Evolutionary conservation across 495 filamentous ascomycete species (phyloP).

Genomic region (Lophiotrema nucula): DNA sequence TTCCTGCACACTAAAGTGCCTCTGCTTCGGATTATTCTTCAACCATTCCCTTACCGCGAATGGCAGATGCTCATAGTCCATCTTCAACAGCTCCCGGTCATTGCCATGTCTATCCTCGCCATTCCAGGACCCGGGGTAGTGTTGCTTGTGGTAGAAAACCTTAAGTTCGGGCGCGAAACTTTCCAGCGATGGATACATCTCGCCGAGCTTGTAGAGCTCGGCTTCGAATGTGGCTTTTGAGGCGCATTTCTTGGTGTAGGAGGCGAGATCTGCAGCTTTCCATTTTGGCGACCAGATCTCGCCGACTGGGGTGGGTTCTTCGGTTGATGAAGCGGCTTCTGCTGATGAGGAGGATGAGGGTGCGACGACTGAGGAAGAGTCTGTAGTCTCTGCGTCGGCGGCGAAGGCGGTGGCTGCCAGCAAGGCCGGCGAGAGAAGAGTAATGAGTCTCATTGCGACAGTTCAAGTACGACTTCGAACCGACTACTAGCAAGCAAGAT

Average conservation of each 20-base stretch:
- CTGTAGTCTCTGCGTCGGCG: conserved; percentile 3
- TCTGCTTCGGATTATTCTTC: conserved; percentile 19
- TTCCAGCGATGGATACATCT: conserved; percentile 29
- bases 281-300: conserved; percentile 20
- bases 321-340: neutral
- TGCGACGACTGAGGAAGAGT: conserved; percentile 2
- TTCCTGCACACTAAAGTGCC: conserved; percentile 28
- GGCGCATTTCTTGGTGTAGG: conserved; percentile 12
- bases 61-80: conserved; percentile 24
- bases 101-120: conserved; percentile 28
- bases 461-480: too few species aligned
- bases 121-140: conserved; percentile 32
- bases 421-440: conserved; percentile 15
- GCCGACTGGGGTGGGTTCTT: conserved; percentile 15
- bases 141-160: conserved; percentile 33
- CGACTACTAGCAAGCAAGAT: too few species aligned
- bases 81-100: conserved; percentile 30
- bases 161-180: conserved; percentile 28
- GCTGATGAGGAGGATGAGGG: conserved; percentile 1
- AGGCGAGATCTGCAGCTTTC: conserved; percentile 3
- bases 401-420: conserved; percentile 13
- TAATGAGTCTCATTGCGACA: conserved; percentile 20
- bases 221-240: conserved; percentile 15
- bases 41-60: conserved; percentile 28
- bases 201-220: conserved; percentile 24